Evolutionary conservation across 129 eudicot genomes (phyloP).

Genomic region (Flaveria bidentis): DNA sequence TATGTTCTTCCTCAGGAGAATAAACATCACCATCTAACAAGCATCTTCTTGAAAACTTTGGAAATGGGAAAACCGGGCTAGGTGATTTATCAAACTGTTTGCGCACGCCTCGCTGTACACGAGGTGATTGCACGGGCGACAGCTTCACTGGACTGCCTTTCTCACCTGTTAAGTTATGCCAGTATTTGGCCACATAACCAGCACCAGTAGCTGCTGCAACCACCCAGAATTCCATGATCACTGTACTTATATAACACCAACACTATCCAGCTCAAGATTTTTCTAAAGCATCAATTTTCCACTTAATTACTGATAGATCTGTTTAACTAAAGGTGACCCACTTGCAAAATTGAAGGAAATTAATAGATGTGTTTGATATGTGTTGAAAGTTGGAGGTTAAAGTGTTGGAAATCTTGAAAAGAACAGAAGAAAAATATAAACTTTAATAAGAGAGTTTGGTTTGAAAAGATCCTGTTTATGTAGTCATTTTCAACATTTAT

Average conservation of each 20-base stretch:
- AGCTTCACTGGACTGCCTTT: slow-evolving; percentile 37
- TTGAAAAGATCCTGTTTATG: slow-evolving; percentile 31
- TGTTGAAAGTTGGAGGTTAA: background rate
- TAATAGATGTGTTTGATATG: slow-evolving; percentile 9
- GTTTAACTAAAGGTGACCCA: slow-evolving; percentile 12
- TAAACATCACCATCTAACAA: slow-evolving; percentile 25
- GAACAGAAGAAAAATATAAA: slow-evolving; percentile 20
- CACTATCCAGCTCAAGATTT: background rate
- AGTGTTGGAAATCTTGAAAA: slow-evolving; percentile 18
- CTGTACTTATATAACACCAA: too few relatives aligned
- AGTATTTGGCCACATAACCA: slow-evolving; percentile 69
- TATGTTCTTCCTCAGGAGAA: slow-evolving; percentile 13
- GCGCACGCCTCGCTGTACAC: slow-evolving; percentile 31
- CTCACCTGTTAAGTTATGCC: slow-evolving; percentile 54
- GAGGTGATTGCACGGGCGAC: slow-evolving; percentile 31
- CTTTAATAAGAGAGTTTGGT: slow-evolving; percentile 3
- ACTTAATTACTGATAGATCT: slow-evolving; percentile 4
- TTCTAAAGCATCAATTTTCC: background rate
- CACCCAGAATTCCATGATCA: slow-evolving; percentile 75
- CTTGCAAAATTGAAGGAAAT: slow-evolving; percentile 18
- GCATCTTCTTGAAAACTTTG: slow-evolving; percentile 31
- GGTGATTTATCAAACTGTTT: slow-evolving; percentile 38
- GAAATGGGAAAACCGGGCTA: slow-evolving; percentile 41
- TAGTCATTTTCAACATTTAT: slow-evolving; percentile 35
- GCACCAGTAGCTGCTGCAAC: slow-evolving; percentile 90